Conservation (phyloP, 2,329 filamentous ascomycete species). For the Fusarium pseudograminearum region DNA sequence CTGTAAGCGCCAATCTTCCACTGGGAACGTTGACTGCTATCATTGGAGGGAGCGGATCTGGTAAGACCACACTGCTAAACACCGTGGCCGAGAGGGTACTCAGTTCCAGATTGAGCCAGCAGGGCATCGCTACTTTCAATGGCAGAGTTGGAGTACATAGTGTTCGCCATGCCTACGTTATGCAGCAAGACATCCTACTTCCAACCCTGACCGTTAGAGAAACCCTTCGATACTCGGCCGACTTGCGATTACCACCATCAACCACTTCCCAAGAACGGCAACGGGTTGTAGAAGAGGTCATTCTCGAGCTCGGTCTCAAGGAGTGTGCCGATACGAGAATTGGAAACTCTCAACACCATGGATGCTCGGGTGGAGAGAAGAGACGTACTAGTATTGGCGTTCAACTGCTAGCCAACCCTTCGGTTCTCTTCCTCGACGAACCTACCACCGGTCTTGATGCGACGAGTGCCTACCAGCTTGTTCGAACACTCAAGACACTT, state of each 20-base stretch:
- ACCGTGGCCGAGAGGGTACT: slow-evolving; percentile 76
- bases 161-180: slow-evolving; percentile 76
- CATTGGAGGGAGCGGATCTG: slow-evolving; percentile 78
- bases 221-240: slow-evolving; percentile 78
- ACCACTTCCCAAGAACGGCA: slow-evolving; percentile 69
- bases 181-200: slow-evolving; percentile 80
- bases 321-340: slow-evolving; percentile 82
- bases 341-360: slow-evolving; percentile 76
- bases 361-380: slow-evolving; percentile 84
- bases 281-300: slow-evolving; percentile 79
- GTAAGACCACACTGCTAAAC: slow-evolving; percentile 79
- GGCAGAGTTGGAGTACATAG: slow-evolving; percentile 63
- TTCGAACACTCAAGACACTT: slow-evolving; percentile 76
- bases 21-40: slow-evolving; percentile 79
- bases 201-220: slow-evolving; percentile 81
- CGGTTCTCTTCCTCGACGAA: slow-evolving; percentile 81
- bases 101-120: slow-evolving; percentile 63
- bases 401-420: slow-evolving; percentile 82
- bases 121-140: slow-evolving; percentile 73
- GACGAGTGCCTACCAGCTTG: slow-evolving; percentile 79
- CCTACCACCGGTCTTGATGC: slow-evolving; percentile 83
- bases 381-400: slow-evolving; percentile 81
- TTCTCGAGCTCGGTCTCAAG: slow-evolving; percentile 79
- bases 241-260: slow-evolving; percentile 74
- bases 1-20: slow-evolving; percentile 72